Evolutionary conservation across 2,329 filamentous ascomycete genomes (phyloP).

Genomic region (Aspergillus tanneri): DNA sequence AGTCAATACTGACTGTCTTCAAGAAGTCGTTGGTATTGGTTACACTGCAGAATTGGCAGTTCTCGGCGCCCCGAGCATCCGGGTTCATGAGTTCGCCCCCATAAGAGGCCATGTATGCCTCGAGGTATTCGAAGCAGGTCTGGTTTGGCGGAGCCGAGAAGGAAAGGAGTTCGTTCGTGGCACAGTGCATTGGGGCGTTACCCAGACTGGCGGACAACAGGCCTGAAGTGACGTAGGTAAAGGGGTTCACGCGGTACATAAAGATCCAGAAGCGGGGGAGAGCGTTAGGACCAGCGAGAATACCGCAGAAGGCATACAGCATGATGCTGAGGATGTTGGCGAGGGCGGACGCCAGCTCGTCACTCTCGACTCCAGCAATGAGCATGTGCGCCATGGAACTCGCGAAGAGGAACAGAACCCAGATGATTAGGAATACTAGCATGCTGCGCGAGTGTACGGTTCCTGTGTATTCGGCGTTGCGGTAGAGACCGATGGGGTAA

Average conservation of each 20-base stretch:
- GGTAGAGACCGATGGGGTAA: slow-evolving; percentile 54
- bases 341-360: background rate
- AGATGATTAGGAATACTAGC: slow-evolving; percentile 61
- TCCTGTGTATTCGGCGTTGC: slow-evolving; percentile 34
- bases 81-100: slow-evolving; percentile 8
- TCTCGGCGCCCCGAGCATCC: background rate
- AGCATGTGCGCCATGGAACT: slow-evolving; percentile 68
- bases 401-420: slow-evolving; percentile 66
- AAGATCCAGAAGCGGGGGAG: slow-evolving; percentile 18
- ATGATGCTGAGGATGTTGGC: slow-evolving; percentile 5
- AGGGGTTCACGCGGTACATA: slow-evolving; percentile 17
- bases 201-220: background rate
- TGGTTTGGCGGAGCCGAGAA: slow-evolving; percentile 7
- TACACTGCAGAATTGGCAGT: slow-evolving; percentile 9
- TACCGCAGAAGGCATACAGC: slow-evolving; percentile 10
- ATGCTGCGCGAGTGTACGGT: slow-evolving; percentile 52
- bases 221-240: slow-evolving; percentile 23
- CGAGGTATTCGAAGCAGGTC: slow-evolving; percentile 8
- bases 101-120: background rate
- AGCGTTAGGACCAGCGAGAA: slow-evolving; percentile 9
- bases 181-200: slow-evolving; percentile 3
- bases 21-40: slow-evolving; percentile 5
- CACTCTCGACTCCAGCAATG: slow-evolving; percentile 49
- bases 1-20: background rate
- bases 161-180: background rate